Evolutionary conservation across 371 early-diverging fungal species (phyloP).

Genomic region (Circinella minor): DNA sequence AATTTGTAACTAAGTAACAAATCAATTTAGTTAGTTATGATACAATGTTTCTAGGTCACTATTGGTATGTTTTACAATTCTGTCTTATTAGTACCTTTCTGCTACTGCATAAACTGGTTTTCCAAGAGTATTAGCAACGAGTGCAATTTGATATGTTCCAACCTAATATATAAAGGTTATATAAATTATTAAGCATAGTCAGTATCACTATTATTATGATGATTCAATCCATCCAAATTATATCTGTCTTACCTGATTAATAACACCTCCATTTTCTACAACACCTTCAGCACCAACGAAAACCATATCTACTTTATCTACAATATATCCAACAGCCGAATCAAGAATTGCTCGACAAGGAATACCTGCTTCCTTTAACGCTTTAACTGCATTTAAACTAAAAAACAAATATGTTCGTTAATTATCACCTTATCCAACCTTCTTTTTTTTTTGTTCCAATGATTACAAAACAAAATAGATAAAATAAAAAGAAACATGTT

Average conservation of each 20-base stretch:
- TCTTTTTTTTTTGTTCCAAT: background rate
- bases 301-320: slow-evolving; percentile 93
- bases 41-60: too few species aligned
- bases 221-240: too few species aligned
- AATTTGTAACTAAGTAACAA: slow-evolving; percentile 84
- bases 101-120: slow-evolving; percentile 96
- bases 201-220: too few species aligned
- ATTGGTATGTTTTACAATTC: too few species aligned
- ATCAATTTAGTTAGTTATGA: background rate
- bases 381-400: slow-evolving; percentile 70
- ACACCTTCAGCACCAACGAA: slow-evolving; percentile 98
- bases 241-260: slow-evolving; percentile 76
- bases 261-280: slow-evolving; percentile 95
- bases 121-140: slow-evolving; percentile 91
- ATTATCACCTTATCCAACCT: background rate
- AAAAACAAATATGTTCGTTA: background rate
- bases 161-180: slow-evolving; percentile 39
- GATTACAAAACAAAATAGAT: too few species aligned
- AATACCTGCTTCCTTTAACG: slow-evolving; percentile 78
- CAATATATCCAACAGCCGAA: slow-evolving; percentile 91
- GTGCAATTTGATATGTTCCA: slow-evolving; percentile 92
- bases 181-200: too few species aligned
- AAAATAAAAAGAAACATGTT: too few species aligned
- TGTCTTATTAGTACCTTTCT: slow-evolving; percentile 70
- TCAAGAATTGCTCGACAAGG: slow-evolving; percentile 90